Evolutionary conservation across 108 stramenopile genomes (phyloP).

Genomic region (Conticribra guillardii): DNA sequence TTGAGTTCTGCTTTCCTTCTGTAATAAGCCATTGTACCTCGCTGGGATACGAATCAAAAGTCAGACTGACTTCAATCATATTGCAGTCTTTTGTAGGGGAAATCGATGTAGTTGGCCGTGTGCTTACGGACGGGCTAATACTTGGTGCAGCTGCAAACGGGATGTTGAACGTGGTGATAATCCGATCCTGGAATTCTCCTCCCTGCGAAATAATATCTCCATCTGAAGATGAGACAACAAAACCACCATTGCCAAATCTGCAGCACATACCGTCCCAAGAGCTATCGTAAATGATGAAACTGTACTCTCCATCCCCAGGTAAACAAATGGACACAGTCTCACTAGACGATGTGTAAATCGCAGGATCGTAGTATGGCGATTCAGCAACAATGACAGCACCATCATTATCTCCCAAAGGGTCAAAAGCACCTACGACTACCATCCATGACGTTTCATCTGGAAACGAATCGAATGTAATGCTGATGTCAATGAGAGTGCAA

Average conservation of each 20-base stretch:
- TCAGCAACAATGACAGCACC: constrained; percentile 2
- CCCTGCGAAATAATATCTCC: constrained; percentile 11
- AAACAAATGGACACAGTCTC: constrained; percentile 5
- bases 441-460: constrained; percentile 18
- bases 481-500: constrained; percentile 13
- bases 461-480: constrained; percentile 18
- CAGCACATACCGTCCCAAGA: constrained; percentile 19
- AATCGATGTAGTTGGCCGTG: constrained; percentile 3
- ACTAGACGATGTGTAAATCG: not conserved
- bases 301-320: constrained; percentile 20
- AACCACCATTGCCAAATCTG: constrained; percentile 12
- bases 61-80: constrained; percentile 2
- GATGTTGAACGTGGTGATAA: constrained; percentile 8
- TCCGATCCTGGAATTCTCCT: constrained; percentile 2
- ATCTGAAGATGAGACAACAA: not conserved
- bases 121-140: constrained; percentile 1
- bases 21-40: constrained; percentile 5
- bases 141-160: constrained; percentile 8
- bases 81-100: constrained; percentile 9
- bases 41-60: constrained; percentile 21
- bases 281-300: constrained; percentile 6
- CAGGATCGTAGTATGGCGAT: not conserved
- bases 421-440: constrained; percentile 5
- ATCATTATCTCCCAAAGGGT: not conserved
- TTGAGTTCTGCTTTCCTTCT: not conserved